Evolutionary conservation across 73 alveolate species (phyloP), one percentile per base, ranked within the genome.

Genomic region (Paramecium biaurelia): DNA sequence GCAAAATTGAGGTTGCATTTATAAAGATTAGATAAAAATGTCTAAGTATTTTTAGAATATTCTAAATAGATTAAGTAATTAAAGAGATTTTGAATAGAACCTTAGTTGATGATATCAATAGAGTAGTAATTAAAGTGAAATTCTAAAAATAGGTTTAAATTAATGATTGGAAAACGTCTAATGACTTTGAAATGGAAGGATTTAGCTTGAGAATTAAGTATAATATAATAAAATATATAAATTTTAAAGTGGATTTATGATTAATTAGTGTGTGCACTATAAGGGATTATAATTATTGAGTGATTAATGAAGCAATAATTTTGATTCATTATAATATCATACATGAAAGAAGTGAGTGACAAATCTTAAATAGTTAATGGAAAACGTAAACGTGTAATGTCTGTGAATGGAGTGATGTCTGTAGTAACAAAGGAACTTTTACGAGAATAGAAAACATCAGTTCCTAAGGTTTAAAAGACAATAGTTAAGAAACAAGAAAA

Each of bases 341-440:
- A 26, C 24, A 63, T 63, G 84, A 63, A 63, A 32, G 84, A 63
- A 63, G 24, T 30, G 20, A 30, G 47, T 26, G 47, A 63, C 10
- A 12, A 26, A 10, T 32, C 86, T 34, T 20, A 11, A 34, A 42
- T 79, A 43, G 90, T 79, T 14, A 57, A 79, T 23, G 90, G 90
- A 4, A 79, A 79, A 45, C 70, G 90, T 5, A 79, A 79, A 41
- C 47, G 90, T 4, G 90, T 79, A 10, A 79, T 79, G 90, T 79
- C 90, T 43, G 8, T 30, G 26, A 11, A 79, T 24, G 90, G 90
- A 12, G 90, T 79, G 45, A 23, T 79, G 42, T 32, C 90, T 1
- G 90, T 79, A 34, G 45, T 41, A 10, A 79, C 90, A 2, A 38
- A 43, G 47, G 76, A 43, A 42, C 37, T 43, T 3, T 63, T 47